Base-by-base conservation (phyloP, 1,284 basidiomycete species). In the Leccinum griseonigrum region DNA sequence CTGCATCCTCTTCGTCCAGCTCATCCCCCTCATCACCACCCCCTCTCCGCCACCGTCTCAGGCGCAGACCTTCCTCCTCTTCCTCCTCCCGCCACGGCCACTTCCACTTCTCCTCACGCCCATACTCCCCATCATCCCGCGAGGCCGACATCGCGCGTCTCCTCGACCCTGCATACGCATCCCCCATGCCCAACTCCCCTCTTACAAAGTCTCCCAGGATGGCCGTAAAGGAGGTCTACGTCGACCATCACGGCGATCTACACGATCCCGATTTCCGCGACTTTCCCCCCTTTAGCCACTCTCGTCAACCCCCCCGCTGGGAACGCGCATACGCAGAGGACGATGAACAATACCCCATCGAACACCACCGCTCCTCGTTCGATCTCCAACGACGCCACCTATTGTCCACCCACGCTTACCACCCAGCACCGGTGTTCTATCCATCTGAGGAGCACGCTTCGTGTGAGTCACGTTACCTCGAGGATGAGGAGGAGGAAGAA, bases 251-350 rank as follows among this genome's bases (percentile, higher is more conserved):
- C 58, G 87, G 86, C 55, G 82, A 85, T 69, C 76, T 87, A 18
- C 86, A 88, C 70, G 86, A 88, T 71, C 87, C 86, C 31, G 87
- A 88, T 70, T 88, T 81, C 75, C 79, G 85, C 64, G 79, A 85
- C 73, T 88, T 88, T 67, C 86, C 80, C 53, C 67, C 79, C 22
- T 74, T 71, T 59, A 64, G 50, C 60, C 72, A 62, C 68, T 66
- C 62, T 48, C 66, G 73, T 3, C 60, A 65, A 22, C 50, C 13
- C 1, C 57, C 71, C 0, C 62, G 38, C 4, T 75, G 65, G 69
- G 74, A 72, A 7, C 60, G 40, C 1, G 31, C 22, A 4, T 69
- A 74, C 36, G 62, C 65, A 43, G 74, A 74, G 10, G 72, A 72
- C 28, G 73, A 75, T 13, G 6, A 22, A 22, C 18, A 46, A 11